Evolutionary conservation across 108 stramenopile species (phyloP).

Genomic region (Pseudonitzschia multistriata): DNA sequence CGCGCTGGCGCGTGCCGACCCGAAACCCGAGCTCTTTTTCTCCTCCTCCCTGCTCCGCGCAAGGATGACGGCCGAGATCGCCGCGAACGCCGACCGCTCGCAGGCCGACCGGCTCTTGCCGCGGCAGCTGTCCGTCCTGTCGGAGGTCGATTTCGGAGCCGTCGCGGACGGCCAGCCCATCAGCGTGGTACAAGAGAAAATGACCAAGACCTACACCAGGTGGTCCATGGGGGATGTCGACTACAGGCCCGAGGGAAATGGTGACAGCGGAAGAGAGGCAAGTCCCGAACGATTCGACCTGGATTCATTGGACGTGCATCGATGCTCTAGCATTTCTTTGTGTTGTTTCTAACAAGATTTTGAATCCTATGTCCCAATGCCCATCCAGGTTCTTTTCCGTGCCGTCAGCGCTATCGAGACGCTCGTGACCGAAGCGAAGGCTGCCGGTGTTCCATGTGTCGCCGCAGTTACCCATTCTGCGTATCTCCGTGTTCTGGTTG

Average conservation of each 20-base stretch:
- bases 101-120: neutral
- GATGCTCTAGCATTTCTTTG: neutral
- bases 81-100: conserved; percentile 18
- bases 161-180: conserved; percentile 60
- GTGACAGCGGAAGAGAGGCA: conserved; percentile 73
- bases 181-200: conserved; percentile 36
- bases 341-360: neutral
- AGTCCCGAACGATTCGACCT: no score
- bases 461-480: conserved; percentile 71
- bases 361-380: neutral
- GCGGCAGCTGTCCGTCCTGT: conserved; percentile 35
- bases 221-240: conserved; percentile 71
- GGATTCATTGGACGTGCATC: neutral
- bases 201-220: conserved; percentile 53
- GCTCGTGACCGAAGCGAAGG: conserved; percentile 24
- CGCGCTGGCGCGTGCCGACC: conserved; percentile 40
- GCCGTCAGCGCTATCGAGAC: conserved; percentile 30
- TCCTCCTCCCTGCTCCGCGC: conserved; percentile 58
- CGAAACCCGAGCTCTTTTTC: conserved; percentile 37
- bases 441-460: conserved; percentile 21
- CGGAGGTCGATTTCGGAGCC: conserved; percentile 77
- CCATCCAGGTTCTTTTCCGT: conserved; percentile 20
- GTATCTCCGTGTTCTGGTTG: conserved; percentile 58
- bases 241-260: conserved; percentile 45
- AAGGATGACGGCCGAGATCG: conserved; percentile 55